A percentile compares a stretch with the other conserved stretches of the same genome.
phyloP scores from a whole-genome alignment of 2,329 filamentous ascomycete genomes.

The Pseudogymnoascus destructans region DNA sequence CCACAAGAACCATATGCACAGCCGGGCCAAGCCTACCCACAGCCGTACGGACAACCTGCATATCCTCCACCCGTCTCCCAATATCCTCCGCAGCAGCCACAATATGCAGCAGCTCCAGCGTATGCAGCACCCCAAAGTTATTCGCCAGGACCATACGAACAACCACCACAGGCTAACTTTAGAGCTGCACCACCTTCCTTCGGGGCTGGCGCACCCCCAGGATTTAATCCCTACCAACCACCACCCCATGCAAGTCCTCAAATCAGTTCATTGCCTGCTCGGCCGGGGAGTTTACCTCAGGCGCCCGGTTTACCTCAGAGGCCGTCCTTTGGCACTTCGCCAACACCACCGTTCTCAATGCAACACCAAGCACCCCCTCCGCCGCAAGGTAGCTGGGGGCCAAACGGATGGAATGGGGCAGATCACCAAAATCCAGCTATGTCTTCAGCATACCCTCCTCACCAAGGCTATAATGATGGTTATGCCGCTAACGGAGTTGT shows the following conservation, averaged over 20 bases:
- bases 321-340: slow-evolving; percentile 40
- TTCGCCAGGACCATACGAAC: slow-evolving; percentile 22
- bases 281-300: slow-evolving; percentile 37
- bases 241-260: slow-evolving; percentile 29
- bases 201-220: slow-evolving; percentile 30
- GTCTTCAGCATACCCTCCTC: slow-evolving; percentile 28
- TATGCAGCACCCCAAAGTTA: slow-evolving; percentile 24
- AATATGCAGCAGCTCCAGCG: slow-evolving; percentile 24
- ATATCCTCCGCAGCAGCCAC: slow-evolving; percentile 24
- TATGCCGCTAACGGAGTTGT: slow-evolving; percentile 30
- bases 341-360: slow-evolving; percentile 18
- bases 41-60: slow-evolving; percentile 26
- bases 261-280: slow-evolving; percentile 31
- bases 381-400: slow-evolving; percentile 25
- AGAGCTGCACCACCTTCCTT: slow-evolving; percentile 26
- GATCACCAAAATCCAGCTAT: slow-evolving; percentile 28
- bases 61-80: slow-evolving; percentile 25
- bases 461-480: slow-evolving; percentile 25
- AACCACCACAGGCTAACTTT: slow-evolving; percentile 18
- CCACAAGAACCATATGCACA: slow-evolving; percentile 27
- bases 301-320: slow-evolving; percentile 47
- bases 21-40: slow-evolving; percentile 31
- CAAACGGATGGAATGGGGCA: slow-evolving; percentile 26
- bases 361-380: slow-evolving; percentile 16
- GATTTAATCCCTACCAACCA: slow-evolving; percentile 31